phyloP scores from a whole-genome alignment of 129 eudicot genomes.

The Flaveria sonorensis region DNA sequence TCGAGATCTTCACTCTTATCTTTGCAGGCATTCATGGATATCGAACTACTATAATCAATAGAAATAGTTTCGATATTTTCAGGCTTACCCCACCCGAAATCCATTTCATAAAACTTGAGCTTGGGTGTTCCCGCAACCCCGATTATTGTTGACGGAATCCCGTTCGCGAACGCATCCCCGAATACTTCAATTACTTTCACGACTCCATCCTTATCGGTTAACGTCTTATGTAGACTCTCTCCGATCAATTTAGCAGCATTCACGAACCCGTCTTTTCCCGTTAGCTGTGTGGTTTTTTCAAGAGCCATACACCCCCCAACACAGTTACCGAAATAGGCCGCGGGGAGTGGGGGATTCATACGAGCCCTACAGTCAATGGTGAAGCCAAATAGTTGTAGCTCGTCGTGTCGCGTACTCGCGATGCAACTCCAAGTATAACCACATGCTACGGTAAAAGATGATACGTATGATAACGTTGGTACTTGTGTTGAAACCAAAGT shows the following conservation, averaged over 20 bases:
- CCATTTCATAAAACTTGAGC: constrained; percentile 24
- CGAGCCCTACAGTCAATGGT: constrained; percentile 23
- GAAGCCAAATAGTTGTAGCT: constrained; percentile 7
- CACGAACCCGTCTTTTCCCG: constrained; percentile 22
- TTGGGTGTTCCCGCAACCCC: constrained; percentile 21
- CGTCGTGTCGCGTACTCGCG: constrained; percentile 13
- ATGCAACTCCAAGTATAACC: constrained; percentile 40
- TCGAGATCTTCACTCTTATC: constrained; percentile 29
- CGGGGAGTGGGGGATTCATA: constrained; percentile 15
- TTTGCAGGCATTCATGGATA: constrained; percentile 16
- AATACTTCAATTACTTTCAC: background rate
- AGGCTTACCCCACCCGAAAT: constrained; percentile 28
- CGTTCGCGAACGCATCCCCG: background rate
- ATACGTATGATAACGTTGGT: constrained; percentile 26
- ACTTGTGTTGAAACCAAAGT: background rate
- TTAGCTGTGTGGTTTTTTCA: background rate
- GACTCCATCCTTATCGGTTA: constrained; percentile 20
- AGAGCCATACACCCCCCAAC: background rate
- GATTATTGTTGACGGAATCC: background rate
- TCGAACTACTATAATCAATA: constrained; percentile 5
- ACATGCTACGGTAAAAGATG: constrained; percentile 39
- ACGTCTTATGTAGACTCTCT: constrained; percentile 13
- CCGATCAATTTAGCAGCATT: constrained; percentile 16
- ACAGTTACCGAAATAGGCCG: constrained; percentile 24
- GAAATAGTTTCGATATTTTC: constrained; percentile 15